Base-by-base conservation (phyloP, 768 basidiomycete genomes). In the Boletus vermiculosoides region DNA sequence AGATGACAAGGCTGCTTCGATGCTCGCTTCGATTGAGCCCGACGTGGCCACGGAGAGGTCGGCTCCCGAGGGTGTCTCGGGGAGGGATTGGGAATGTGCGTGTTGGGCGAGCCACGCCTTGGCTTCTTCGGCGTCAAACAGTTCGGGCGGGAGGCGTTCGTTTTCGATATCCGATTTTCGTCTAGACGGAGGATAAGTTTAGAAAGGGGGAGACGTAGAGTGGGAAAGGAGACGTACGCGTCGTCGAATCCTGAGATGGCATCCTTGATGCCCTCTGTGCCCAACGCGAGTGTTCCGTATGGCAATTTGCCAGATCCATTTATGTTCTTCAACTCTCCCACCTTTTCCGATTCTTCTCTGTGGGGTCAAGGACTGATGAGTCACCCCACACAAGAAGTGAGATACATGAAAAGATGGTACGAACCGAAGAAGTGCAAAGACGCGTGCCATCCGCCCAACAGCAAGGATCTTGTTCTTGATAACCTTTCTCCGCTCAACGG, bases 401-500 rank as follows among this genome's bases (percentile, higher is more conserved):
- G 13, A 34, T 20, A 25, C 22, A 33, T 12, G n/a, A 41, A n/a
- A 42, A 9, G 25, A 45, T 10, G n/a, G 25, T n/a, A 77, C 88
- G 57, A 55, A 96, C 93, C 95, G 90, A 56, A 99, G 85, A 34
- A 99, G 80, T 4, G 95, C 90, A 75, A 99, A 98, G 30, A 99
- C 94, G 45, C 94, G 81, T 13, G 94, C 88, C 91, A 99, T 95
- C 60, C 94, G 82, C 34, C 96, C 97, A 39, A 99, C 94, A 50
- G 94, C 94, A 76, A 98, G 83, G 61, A 99, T 98, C 82, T 98
- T 99, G 79, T 91, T 96, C 78, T 95, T 97, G 81, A 99, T 97
- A 59, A 91, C 79, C 70, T 91, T 89, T 66, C 93, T 82, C 54
- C 94, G 87, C 71, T 96, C 93, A 6, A 76, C 70, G 2, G 79